Evolutionary conservation across 2,329 filamentous ascomycete species (phyloP).

Genomic region (Venturia asperata): DNA sequence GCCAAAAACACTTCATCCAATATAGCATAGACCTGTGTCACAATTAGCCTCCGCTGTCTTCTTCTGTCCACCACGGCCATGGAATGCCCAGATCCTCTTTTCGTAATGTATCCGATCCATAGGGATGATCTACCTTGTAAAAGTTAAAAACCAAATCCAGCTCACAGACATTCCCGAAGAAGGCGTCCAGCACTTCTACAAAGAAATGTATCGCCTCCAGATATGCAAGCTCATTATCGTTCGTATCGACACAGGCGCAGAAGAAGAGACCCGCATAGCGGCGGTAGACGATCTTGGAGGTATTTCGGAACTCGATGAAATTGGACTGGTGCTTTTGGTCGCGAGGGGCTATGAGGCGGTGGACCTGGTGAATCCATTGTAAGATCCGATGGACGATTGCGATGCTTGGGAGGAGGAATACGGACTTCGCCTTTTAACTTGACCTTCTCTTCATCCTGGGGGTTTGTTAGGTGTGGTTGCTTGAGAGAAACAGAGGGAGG

Average conservation of each 20-base stretch:
- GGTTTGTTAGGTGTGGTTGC: slow-evolving; percentile 22
- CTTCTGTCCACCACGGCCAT: slow-evolving; percentile 20
- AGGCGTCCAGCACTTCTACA: slow-evolving; percentile 95
- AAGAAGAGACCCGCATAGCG: slow-evolving; percentile 98
- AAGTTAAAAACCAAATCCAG: slow-evolving; percentile 77
- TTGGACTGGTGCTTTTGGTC: slow-evolving; percentile 99
- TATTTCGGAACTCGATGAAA: slow-evolving; percentile 91
- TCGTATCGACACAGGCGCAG: slow-evolving; percentile 97
- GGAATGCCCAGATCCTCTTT: not conserved
- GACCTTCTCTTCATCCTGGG: slow-evolving; percentile 90
- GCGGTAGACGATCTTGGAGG: slow-evolving; percentile 88
- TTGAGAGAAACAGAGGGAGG: not conserved
- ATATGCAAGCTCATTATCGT: slow-evolving; percentile 96
- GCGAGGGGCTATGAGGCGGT: slow-evolving; percentile 92
- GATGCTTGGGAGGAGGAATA: not conserved
- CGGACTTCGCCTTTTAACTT: slow-evolving; percentile 93
- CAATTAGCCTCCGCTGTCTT: not conserved
- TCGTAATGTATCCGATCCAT: not conserved
- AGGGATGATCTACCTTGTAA: slow-evolving; percentile 49
- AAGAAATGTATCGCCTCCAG: slow-evolving; percentile 99
- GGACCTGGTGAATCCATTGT: slow-evolving; percentile 54
- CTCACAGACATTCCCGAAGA: slow-evolving; percentile 99
- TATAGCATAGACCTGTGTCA: slow-evolving; percentile 77
- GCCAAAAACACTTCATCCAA: slow-evolving; percentile 97
- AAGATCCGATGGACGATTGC: not conserved